Conservation (phyloP, 1,139 yeast genomes). For the Yueomyces sp. region DNA sequence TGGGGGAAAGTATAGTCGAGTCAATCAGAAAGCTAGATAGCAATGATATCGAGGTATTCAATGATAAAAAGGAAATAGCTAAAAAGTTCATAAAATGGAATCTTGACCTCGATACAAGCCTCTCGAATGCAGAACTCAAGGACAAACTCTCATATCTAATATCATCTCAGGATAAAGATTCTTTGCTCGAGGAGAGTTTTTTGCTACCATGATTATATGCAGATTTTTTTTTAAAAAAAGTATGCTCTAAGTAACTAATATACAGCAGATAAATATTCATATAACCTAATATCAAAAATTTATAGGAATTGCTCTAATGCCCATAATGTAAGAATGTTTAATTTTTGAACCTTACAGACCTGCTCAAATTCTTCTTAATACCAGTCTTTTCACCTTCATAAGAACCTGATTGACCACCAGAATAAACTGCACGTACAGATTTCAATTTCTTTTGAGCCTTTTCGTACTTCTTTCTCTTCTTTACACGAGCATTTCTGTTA, state of each 20-base stretch:
- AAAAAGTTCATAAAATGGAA: conserved; percentile 25
- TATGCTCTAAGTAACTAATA: too few relatives aligned
- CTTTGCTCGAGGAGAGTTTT: too few relatives aligned
- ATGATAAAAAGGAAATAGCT: conserved; percentile 16
- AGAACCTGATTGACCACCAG: conserved; percentile 59
- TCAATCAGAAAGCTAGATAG: conserved; percentile 10
- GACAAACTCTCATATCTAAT: conserved; percentile 4
- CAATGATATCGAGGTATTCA: conserved; percentile 11
- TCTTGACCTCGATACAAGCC: conserved; percentile 10
- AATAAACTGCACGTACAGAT: conserved; percentile 79
- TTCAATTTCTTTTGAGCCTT: conserved; percentile 88
- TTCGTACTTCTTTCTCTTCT: conserved; percentile 95
- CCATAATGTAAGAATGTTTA: conserved; percentile 1
- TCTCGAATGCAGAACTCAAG: conserved; percentile 3
- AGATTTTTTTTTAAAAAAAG: too few relatives aligned
- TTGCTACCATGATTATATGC: too few relatives aligned
- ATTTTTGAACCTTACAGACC: conserved; percentile 59
- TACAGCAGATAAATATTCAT: too few relatives aligned
- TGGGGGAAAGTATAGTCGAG: conserved; percentile 13
- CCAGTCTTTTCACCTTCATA: conserved; percentile 95
- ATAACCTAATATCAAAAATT: too few relatives aligned
- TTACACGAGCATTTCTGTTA: conserved; percentile 89
- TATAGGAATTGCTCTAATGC: too few relatives aligned
- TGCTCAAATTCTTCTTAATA: conserved; percentile 83
- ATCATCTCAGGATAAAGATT: too few relatives aligned